These are phyloP conservation scores for Wickerhamiella spandovensis DNA, from an alignment of 805 yeast genomes.

Conservation along the genomic window DNA sequence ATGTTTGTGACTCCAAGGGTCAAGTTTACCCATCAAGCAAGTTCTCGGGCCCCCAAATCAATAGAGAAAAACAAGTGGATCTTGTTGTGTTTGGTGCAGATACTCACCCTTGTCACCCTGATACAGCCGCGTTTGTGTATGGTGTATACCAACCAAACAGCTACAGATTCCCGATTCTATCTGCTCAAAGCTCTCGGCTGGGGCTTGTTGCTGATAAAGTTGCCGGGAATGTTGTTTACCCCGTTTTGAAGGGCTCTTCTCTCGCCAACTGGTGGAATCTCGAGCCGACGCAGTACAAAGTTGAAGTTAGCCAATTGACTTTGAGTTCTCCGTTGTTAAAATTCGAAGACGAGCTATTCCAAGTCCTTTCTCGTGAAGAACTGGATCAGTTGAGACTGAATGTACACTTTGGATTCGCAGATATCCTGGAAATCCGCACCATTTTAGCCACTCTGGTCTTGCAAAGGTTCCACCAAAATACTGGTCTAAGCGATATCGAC, in stretches of 20 bases:
- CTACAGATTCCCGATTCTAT: not conserved
- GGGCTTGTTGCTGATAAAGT: not conserved
- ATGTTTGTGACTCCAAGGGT: not conserved
- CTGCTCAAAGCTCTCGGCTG: not conserved
- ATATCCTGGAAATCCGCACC: not conserved
- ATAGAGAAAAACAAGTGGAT: not conserved
- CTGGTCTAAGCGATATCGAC: conserved; percentile 8
- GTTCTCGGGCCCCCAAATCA: not conserved
- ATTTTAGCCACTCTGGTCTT: not conserved
- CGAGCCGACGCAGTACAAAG: not conserved
- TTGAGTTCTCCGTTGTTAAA: not conserved
- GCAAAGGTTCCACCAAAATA: not conserved
- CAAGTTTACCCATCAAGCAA: not conserved
- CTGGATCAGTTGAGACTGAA: not conserved
- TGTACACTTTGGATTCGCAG: not conserved
- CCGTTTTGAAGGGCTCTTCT: not conserved
- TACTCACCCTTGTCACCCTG: not conserved
- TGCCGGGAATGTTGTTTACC: not conserved
- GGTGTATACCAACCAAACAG: not conserved
- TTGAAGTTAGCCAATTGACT: not conserved
- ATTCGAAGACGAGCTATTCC: not conserved
- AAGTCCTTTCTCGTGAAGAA: not conserved
- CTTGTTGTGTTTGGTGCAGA: not conserved
- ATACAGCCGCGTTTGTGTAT: not conserved
- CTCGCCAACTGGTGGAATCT: not conserved